Percentiles rank a stretch among this genome's conserved stretches.
Evolutionary conservation across 305 asterid species (phyloP).

Genomic region (Solanum hybrid): DNA sequence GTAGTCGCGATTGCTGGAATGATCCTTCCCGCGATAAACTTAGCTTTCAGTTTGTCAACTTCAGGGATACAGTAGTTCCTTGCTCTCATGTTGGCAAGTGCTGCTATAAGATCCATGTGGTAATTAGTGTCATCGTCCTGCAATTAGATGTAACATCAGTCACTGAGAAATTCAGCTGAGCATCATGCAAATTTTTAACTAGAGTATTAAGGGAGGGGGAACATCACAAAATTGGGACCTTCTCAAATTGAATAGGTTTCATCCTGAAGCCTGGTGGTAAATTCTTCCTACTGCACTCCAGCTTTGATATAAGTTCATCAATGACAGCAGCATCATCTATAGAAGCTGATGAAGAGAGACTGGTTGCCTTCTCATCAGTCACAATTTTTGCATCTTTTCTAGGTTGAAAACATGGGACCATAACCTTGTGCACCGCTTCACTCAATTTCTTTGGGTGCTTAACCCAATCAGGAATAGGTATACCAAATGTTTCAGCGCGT

Average conservation of each 20-base stretch:
- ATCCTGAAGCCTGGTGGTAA: slow-evolving; percentile 59
- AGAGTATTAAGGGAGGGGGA: background rate
- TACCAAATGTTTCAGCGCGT: slow-evolving; percentile 90
- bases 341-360: slow-evolving; percentile 66
- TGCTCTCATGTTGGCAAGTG: slow-evolving; percentile 98
- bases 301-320: slow-evolving; percentile 50
- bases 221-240: slow-evolving; percentile 31
- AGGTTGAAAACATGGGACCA: slow-evolving; percentile 77
- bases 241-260: slow-evolving; percentile 93
- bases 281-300: slow-evolving; percentile 46
- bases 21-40: slow-evolving; percentile 88
- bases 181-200: background rate
- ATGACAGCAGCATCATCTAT: slow-evolving; percentile 80
- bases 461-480: slow-evolving; percentile 84
- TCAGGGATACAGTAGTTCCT: slow-evolving; percentile 85
- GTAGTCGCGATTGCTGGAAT: slow-evolving; percentile 93
- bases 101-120: slow-evolving; percentile 91
- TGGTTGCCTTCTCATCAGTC: slow-evolving; percentile 89
- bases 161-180: background rate
- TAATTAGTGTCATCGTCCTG: slow-evolving; percentile 93
- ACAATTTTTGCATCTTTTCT: slow-evolving; percentile 57
- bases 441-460: slow-evolving; percentile 61
- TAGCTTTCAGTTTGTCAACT: slow-evolving; percentile 89
- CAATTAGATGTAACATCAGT: background rate
- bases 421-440: slow-evolving; percentile 57